Evolutionary conservation across 305 asterid species (phyloP).

Genomic region (Salvia sclarea): DNA sequence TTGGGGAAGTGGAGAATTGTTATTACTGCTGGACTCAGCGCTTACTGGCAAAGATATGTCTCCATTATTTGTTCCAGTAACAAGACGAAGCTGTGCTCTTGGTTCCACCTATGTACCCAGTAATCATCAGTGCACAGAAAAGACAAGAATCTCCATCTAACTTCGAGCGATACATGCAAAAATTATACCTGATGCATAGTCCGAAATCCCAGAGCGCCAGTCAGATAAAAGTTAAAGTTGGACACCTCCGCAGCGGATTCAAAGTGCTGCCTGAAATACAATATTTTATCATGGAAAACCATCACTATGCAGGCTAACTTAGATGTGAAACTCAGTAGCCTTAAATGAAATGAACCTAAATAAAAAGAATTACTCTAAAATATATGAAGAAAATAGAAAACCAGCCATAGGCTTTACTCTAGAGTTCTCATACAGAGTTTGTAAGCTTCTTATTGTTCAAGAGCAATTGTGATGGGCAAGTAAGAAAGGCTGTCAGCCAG

Average conservation of each 20-base stretch:
- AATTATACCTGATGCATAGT: slow-evolving; percentile 82
- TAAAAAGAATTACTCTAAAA: slow-evolving; percentile 19
- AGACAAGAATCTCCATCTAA: slow-evolving; percentile 23
- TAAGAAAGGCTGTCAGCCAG: slow-evolving; percentile 14
- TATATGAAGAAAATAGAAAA: slow-evolving; percentile 4
- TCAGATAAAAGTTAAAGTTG: slow-evolving; percentile 55
- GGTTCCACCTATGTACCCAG: slow-evolving; percentile 69
- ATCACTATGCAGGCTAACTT: neutral
- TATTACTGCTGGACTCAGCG: slow-evolving; percentile 38
- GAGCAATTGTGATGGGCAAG: neutral
- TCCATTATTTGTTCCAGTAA: slow-evolving; percentile 45
- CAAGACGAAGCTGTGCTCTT: slow-evolving; percentile 78
- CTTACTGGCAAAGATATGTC: slow-evolving; percentile 5
- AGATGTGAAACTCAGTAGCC: too few relatives aligned
- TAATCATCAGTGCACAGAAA: slow-evolving; percentile 27
- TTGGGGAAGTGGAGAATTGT: slow-evolving; percentile 41
- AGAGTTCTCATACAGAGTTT: neutral
- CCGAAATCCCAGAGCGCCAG: slow-evolving; percentile 89
- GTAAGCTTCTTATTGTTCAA: slow-evolving; percentile 8
- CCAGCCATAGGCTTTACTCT: neutral
- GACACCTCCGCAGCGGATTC: slow-evolving; percentile 69
- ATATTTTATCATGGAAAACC: slow-evolving; percentile 24
- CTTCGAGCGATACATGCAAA: slow-evolving; percentile 16
- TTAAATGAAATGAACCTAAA: neutral
- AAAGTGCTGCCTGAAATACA: slow-evolving; percentile 62